Conservation (phyloP, 164 flowering plant genomes). For the Litsea cubeba region DNA sequence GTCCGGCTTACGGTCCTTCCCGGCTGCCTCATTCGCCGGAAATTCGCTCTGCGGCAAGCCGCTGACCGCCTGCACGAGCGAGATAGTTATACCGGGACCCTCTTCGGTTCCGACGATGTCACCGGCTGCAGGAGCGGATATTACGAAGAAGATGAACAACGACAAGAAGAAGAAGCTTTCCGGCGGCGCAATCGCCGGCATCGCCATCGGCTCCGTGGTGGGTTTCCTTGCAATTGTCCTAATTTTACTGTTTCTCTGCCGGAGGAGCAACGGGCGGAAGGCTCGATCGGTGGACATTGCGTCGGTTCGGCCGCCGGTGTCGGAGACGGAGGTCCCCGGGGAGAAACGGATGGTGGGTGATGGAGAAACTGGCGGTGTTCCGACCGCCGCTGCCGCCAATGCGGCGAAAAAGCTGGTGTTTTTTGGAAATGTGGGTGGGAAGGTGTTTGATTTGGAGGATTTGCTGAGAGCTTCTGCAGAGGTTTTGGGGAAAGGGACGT, state of each 20-base stretch:
- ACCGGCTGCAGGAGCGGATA: not conserved
- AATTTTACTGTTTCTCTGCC: conserved; percentile 40
- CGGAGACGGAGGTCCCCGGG: conserved; percentile 22
- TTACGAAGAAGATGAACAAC: not conserved
- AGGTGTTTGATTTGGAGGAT: conserved; percentile 58
- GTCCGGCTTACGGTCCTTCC: conserved; percentile 15
- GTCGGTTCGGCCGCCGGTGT: conserved; percentile 18
- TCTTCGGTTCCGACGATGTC: not conserved
- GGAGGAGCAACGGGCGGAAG: conserved; percentile 29
- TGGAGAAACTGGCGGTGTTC: conserved; percentile 10
- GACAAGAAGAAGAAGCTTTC: conserved; percentile 37
- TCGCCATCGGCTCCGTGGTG: conserved; percentile 54
- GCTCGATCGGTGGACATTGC: conserved; percentile 24
- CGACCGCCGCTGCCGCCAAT: conserved; percentile 6
- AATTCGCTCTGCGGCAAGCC: conserved; percentile 79
- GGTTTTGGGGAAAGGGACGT: conserved; percentile 81
- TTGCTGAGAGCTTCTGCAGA: conserved; percentile 77
- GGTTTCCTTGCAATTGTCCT: conserved; percentile 39
- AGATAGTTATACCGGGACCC: not conserved
- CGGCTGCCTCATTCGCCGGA: conserved; percentile 39
- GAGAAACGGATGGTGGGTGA: conserved; percentile 22
- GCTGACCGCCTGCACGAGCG: conserved; percentile 28
- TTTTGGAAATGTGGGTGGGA: conserved; percentile 34
- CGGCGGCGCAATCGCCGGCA: conserved; percentile 79
- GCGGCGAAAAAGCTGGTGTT: conserved; percentile 44